Percentiles rank a stretch among this genome's conserved stretches.
These are phyloP conservation scores for Wakefieldia striispora DNA, from an alignment of 768 basidiomycete species.

Conservation along the genomic window DNA sequence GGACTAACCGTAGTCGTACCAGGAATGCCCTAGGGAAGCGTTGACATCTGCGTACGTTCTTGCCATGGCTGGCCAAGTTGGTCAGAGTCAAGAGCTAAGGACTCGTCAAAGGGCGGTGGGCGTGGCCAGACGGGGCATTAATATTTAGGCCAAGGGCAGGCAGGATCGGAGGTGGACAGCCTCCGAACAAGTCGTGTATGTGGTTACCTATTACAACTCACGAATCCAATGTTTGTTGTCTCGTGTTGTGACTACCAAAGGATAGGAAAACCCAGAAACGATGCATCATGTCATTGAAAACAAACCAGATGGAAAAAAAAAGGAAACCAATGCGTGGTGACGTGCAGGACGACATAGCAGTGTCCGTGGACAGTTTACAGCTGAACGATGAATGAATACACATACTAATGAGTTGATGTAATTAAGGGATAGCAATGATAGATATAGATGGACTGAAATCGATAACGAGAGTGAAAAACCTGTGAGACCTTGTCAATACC, in stretches of 20 bases:
- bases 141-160: constrained; percentile 24
- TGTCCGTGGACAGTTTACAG: constrained; percentile 25
- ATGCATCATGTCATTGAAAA: constrained; percentile 21
- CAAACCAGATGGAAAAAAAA: constrained; percentile 2
- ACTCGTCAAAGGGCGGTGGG: constrained; percentile 18
- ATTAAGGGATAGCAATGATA: constrained; percentile 23
- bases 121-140: constrained; percentile 23
- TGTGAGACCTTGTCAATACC: constrained; percentile 13
- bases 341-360: constrained; percentile 24
- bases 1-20: constrained; percentile 61
- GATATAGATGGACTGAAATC: constrained; percentile 25
- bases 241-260: background rate
- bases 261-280: constrained; percentile 1
- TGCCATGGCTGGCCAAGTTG: constrained; percentile 36
- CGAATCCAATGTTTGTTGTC: constrained; percentile 1
- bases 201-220: constrained; percentile 1
- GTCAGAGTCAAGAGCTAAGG: constrained; percentile 17
- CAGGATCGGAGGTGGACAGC: constrained; percentile 15
- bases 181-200: constrained; percentile 11
- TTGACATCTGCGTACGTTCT: constrained; percentile 58
- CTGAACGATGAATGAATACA: constrained; percentile 27
- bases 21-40: constrained; percentile 51
- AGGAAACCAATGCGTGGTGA: constrained; percentile 22
- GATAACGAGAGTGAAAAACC: constrained; percentile 22
- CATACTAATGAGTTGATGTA: constrained; percentile 28